Base-by-base conservation (phyloP, 805 yeast genomes). In the Nematodospora valgi region DNA sequence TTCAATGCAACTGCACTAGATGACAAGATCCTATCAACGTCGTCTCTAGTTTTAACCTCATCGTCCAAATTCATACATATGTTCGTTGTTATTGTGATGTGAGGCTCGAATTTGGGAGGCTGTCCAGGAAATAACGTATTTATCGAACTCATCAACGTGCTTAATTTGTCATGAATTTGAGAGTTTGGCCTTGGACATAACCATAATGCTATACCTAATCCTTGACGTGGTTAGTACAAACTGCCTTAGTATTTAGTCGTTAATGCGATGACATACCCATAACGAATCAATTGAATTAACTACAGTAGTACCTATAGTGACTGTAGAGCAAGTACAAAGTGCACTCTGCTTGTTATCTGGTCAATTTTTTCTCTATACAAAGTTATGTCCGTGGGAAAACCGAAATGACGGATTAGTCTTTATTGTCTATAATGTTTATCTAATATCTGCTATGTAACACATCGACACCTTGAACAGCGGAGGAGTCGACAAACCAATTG, bases 401-500 rank as follows among this genome's bases (percentile, higher is more conserved):
- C n/a, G n/a, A n/a, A n/a, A n/a, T n/a, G n/a, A n/a, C n/a, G n/a
- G n/a, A n/a, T n/a, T n/a, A n/a, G n/a, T n/a, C n/a, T n/a, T 29
- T 32, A 23, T 23, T 25, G 10, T 26, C 15, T 26, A 4, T 14
- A 15, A 12, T 28, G 4, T 33, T 12, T 23, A 24, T 24, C 29
- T 55, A 63, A 43, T 64, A 66, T 51, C 66, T 66, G 15, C 70
- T 55, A 16, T 60, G 44, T 20, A 57, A 45, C n/a, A 67, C 56
- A 30, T 57, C 58, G 25, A 82, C 86, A 18, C 84, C 86, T 14
- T 69, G 62, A 25, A 86, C 62, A 1, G 96, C 96, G n/a, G 73
- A 77, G 37, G 76, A 75, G 58, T 86, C 82, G 27, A 86, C 91
- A 58, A 88, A 85, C 96, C 96, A 89, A 30, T 72, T 54, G 7